These are phyloP conservation scores for Linum usitatissimum DNA, from an alignment of 345 rosid species.

Conservation along the genomic window DNA sequence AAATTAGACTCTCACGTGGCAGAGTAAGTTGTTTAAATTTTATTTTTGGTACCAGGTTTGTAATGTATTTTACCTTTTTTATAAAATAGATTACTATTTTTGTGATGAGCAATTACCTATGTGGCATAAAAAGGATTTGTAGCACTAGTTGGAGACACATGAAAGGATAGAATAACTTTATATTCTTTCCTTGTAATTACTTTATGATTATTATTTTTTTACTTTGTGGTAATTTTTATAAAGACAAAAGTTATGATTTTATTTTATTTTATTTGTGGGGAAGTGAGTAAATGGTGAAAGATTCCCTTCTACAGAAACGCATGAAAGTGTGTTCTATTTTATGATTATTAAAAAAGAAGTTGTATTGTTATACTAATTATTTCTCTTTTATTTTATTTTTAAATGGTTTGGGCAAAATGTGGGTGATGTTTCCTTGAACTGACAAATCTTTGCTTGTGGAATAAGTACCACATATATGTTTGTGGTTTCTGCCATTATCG, in stretches of 20 bases:
- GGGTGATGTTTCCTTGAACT: background rate
- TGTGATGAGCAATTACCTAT: too few species aligned
- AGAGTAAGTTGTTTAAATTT: background rate
- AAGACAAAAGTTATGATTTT: background rate
- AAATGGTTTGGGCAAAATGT: background rate
- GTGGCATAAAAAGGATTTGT: too few species aligned
- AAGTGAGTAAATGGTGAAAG: slow-evolving; percentile 19
- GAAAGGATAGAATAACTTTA: slow-evolving; percentile 10
- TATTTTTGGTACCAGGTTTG: too few species aligned
- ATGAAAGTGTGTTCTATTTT: slow-evolving; percentile 4
- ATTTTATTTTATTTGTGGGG: slow-evolving; percentile 21
- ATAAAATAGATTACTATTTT: too few species aligned
- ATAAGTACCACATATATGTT: background rate
- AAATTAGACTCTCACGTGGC: background rate
- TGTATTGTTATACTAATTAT: background rate
- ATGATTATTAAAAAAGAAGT: too few species aligned
- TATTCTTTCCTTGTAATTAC: slow-evolving; percentile 6
- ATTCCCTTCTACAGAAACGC: slow-evolving; percentile 21
- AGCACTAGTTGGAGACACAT: slow-evolving; percentile 31
- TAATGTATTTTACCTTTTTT: too few species aligned
- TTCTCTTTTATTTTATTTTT: background rate
- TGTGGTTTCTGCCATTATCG: background rate
- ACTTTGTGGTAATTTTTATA: background rate
- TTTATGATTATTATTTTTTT: background rate
- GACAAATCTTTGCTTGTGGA: background rate